Conservation (phyloP, 352 stramenopile species). For the Halophytophthora polymorphica region DNA sequence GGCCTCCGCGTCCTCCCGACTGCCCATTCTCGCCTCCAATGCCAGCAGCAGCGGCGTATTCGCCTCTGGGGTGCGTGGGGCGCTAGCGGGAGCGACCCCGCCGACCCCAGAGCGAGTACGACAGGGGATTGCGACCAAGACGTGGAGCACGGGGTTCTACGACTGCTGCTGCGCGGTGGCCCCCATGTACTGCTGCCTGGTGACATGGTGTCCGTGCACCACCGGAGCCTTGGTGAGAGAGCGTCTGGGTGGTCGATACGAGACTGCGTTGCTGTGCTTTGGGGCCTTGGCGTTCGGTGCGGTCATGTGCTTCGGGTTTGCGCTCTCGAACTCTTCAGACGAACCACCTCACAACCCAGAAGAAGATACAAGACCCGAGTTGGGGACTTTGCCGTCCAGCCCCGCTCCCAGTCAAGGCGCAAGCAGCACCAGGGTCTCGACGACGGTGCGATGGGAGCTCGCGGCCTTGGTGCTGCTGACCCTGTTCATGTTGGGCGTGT, state of each 20-base stretch:
- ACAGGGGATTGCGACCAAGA: constrained; percentile 7
- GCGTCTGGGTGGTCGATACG: constrained; percentile 31
- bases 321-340: constrained; percentile 13
- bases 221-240: constrained; percentile 38
- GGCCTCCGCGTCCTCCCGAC: too few species aligned
- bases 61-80: neutral
- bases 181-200: constrained; percentile 33
- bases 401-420: constrained; percentile 1
- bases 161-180: constrained; percentile 27
- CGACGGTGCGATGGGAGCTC: constrained; percentile 12
- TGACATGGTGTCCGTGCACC: constrained; percentile 41
- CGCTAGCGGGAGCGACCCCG: constrained; percentile 1
- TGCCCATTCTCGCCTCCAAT: too few species aligned
- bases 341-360: neutral
- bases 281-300: constrained; percentile 34
- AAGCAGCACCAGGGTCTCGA: constrained; percentile 1
- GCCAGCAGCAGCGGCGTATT: neutral
- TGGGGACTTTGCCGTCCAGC: neutral
- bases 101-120: constrained; percentile 2
- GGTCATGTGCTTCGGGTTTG: constrained; percentile 32
- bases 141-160: constrained; percentile 26
- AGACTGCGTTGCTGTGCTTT: constrained; percentile 43
- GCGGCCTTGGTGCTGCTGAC: constrained; percentile 20
- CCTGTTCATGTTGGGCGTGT: constrained; percentile 39
- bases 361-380: too few species aligned